Base-by-base conservation (phyloP, 1,284 basidiomycete species). In the Pterula multifida region DNA sequence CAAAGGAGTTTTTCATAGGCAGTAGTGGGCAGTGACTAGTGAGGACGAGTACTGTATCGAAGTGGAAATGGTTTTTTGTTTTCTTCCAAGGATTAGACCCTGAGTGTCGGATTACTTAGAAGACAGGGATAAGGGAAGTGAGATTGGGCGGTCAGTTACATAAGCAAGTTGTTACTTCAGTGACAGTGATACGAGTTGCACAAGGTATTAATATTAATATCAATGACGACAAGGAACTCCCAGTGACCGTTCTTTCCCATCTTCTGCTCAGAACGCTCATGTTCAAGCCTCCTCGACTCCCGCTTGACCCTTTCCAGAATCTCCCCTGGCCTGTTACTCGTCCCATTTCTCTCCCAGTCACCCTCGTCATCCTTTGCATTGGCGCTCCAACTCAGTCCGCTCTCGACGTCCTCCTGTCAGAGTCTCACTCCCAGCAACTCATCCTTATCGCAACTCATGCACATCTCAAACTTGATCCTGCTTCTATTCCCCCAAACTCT, bases 231-330 rank as follows among this genome's bases (percentile, higher is more conserved):
- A 32, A 15, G 28, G 28, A 6, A 15, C 6, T 6, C n/a, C n/a
- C n/a, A 6, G 28, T 32, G 28, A 15, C 28, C 28, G 28, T 32
- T 32, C 15, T 6, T 32, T 32, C 6, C 28, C n/a, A n/a, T 42
- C n/a, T 19, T 42, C 39, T 42, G n/a, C 39, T 4, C 9, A 32
- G 6, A 19, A 42, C 39, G 39, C 4, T 19, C 39, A 42, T 42
- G 39, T 42, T 42, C 39, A 42, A 42, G 19, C 39, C 39, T 42
- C 39, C 39, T 9, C 6, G 39, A 9, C 39, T 42, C 6, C 39
- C 39, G 9, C 39, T 42, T 17, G 39, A 42, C 39, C 39, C 39
- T 42, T 42, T 42, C 17, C 39, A 42, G 9, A 42, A 42, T 42
- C 39, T 42, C 13, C 39, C 39, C 9, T 42, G 39, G 39, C 39